Base-by-base conservation (phyloP, 371 early-diverging fungal species). In the Apophysomyces trapeziformis region DNA sequence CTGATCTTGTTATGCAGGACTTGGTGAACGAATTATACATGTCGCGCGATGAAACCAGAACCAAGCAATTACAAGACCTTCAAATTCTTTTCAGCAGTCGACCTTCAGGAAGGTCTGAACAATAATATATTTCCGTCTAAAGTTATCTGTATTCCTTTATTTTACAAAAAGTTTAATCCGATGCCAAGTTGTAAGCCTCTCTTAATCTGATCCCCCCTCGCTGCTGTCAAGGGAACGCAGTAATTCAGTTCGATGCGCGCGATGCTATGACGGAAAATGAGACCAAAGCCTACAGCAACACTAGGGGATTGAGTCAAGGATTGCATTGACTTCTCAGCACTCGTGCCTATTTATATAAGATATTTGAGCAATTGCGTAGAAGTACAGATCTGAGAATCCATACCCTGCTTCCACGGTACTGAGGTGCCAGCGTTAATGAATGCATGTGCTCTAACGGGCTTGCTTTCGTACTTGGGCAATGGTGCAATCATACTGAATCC, bases 171-270 rank as follows among this genome's bases (percentile, higher is more conserved):
- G 77, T 87, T 84, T 50, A 97, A 72, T 6, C 96, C 98, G 43
- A 96, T 77, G 4, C 97, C 97, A 67, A 96, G 85, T 71, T 95
- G 92, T 60, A 92, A 75, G 9, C 96, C 96, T 18, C 89, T 79
- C 66, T 90, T 89, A n/a, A 90, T 69, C 16, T 83, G 78, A 72
- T 97, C 98, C 9, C 89, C 85, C 57, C 76, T 65, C 9, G 90
- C 78, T 16, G 90, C 90, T 8, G 86, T 79, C 43, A 98, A 65
- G 5, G 98, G 98, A 39, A 97, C 61, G 69, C 94, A 91, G 68
- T 91, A 95, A 71, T 97, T 97, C 46, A 96, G 73, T 78, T 98
- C 98, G 5, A 94, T 83, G 16, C 96, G 87, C 50, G 94, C 88
- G 62, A 93, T 86, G 64, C 91, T 90, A 71, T 95, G 94, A 50